These are phyloP conservation scores for Rhizoclosmatium globosum DNA, from an alignment of 192 early-diverging fungal species.

Conservation along the genomic window DNA sequence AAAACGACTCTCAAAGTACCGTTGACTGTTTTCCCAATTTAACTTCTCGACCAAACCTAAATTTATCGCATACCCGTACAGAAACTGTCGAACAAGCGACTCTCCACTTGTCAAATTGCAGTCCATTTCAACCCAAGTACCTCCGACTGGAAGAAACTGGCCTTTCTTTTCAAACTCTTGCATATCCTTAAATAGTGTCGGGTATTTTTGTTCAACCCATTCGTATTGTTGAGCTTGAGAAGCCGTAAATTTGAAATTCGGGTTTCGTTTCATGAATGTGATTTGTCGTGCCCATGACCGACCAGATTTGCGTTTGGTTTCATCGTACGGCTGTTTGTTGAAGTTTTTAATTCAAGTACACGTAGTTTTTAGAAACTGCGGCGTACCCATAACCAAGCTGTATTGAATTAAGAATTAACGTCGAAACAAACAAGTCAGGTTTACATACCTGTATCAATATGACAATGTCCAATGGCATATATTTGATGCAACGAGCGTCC, in stretches of 20 bases:
- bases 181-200: slow-evolving; percentile 80
- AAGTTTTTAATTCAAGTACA: too few species aligned
- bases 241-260: slow-evolving; percentile 90
- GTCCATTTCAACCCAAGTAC: slow-evolving; percentile 99
- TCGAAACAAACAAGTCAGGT: not conserved
- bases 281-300: slow-evolving; percentile 51
- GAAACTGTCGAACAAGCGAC: slow-evolving; percentile 89
- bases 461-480: slow-evolving; percentile 89
- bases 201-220: slow-evolving; percentile 87
- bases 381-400: slow-evolving; percentile 67
- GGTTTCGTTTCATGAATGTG: slow-evolving; percentile 81
- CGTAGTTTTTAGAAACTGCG: too few species aligned
- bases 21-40: not conserved
- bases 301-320: slow-evolving; percentile 89
- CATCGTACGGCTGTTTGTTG: slow-evolving; percentile 88
- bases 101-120: slow-evolving; percentile 97
- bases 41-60: slow-evolving; percentile 55
- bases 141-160: slow-evolving; percentile 92
- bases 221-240: slow-evolving; percentile 98
- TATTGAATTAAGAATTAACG: not conserved
- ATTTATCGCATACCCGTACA: slow-evolving; percentile 71
- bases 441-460: slow-evolving; percentile 63
- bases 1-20: slow-evolving; percentile 33
- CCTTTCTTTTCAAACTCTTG: slow-evolving; percentile 73
- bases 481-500: slow-evolving; percentile 71